Base-by-base conservation (phyloP, 768 basidiomycete species). In the Astraeus odoratus region DNA sequence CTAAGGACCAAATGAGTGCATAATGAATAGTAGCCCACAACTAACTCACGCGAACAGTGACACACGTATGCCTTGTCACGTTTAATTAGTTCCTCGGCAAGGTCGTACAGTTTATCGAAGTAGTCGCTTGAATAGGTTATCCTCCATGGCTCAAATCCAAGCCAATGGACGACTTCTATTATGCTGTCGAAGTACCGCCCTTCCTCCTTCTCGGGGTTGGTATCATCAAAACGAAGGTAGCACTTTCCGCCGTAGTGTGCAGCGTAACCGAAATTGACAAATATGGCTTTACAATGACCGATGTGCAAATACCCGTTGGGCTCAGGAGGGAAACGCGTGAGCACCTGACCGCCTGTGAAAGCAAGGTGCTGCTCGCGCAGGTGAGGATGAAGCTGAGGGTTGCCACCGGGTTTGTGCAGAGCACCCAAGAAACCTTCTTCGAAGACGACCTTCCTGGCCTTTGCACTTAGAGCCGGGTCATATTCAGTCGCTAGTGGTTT, bases 111-210 rank as follows among this genome's bases (percentile, higher is more conserved):
- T 57, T 82, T 70, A 44, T 85, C 77, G 62, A 99, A 99, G 67
- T 99, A 89, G 65, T 98, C 95, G 59, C 92, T 96, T 39, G 95
- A 97, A 67, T 98, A 98, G 4, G 96, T 98, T 72, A 99, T 93
- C 66, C 90, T 90, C 89, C 88, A 98, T 3, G 96, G 96, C 62
- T 98, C 95, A 57, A 80, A 99, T 1, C 96, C 96, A 16, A 99
- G 74, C 96, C 96, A 99, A 51, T 94, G 76, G 27, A 98, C 77
- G 57, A 85, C 90, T 67, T 97, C 94, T 58, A 98, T 68, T 46
- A 98, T 97, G 49, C 88, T 95, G 62, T 95, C 94, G 54, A 98
- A 98, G 65, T 96, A 99, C 52, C 80, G 73, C 27, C 80, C 92
- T 68, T 99, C 96, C 63, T 99, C 96, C 47, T 92, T 92, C 67